Evolutionary conservation across 1,139 yeast species (phyloP), one percentile per base, ranked within the genome.

Genomic region (Arxiozyma slooffiae): DNA sequence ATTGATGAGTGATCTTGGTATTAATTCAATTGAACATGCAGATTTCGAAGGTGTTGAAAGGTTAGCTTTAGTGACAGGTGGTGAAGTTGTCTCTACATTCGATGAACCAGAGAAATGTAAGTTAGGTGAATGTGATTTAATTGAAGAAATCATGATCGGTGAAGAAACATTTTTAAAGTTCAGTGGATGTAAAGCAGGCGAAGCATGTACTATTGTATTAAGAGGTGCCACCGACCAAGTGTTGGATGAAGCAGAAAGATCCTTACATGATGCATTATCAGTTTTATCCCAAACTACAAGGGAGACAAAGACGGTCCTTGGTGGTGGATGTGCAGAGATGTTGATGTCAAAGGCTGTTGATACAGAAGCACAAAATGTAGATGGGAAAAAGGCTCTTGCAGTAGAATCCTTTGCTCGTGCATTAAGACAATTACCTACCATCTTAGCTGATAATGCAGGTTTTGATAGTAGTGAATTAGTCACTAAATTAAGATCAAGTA

Each of bases 241-340:
- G 3, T 75, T 94, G 57, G 98, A 88, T 63, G 99, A 92, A 73
- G 95, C 97, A 20, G 97, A 92, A 70, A 83, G 99, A 70, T 89
- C 98, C 0, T 75, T 92, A 55, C 99, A 94, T 66, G 99, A 92
- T 71, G 98, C 99, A 1, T 76, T 92, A 53, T 87, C 96, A 1
- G 98, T 92, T 16, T 76, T 92, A 53, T 88, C 97, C 1, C 98
- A 94, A 71, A 92, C 98, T 17, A 92, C 97, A 1, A 81, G 76
- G 60, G 96, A 89, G 63, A 86, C 97, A n/a, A 81, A 90, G 67
- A 89, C 97, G 2, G 94, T 94, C 39, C 77, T 92, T 47, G 99
- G 99, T 52, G 99, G 97, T 58, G 99, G 99, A 26, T 90, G 97
- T 67, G 82, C 97, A 4, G 99, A 92, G 71, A 90, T 92, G 96